Evolutionary conservation across 2,329 filamentous ascomycete species (phyloP), one percentile per base, ranked within the genome.

Genomic region (Tolypocladium sp.): DNA sequence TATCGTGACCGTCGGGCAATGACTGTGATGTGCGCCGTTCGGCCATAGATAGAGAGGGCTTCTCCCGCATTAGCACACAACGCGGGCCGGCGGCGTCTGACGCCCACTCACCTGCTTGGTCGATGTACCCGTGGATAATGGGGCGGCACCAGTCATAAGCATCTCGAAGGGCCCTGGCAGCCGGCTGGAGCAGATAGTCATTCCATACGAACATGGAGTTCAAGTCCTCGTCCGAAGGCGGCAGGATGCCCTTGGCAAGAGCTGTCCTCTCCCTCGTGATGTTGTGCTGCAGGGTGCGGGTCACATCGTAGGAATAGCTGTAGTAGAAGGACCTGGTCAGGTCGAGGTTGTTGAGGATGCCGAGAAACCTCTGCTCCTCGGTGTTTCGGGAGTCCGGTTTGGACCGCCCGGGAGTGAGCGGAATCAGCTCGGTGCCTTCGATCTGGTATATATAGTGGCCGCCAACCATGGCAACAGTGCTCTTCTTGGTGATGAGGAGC

Each of bases 181-280:
- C 91, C 0, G 94, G 92, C 61, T 88, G 81, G 22, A 99, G 81
- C 5, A 99, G 80, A 72, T 97, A 90, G 65, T 90, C 85, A 67
- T 99, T 99, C 94, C 94, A 99, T 3, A 97, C 89, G 70, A 99
- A 99, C 94, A 99, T 99, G 44, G 89, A 85, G 68, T 97, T 96
- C 70, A 89, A 89, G 65, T 92, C 85, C 38, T 83, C 81, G 35
- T 82, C 78, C 46, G 80, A 78, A 8, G 82, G 79, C 35, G 83
- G 81, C 2, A 83, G 77, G 15, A 80, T 74, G 1, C 89, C 90
- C 61, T 86, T 79, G 37, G 84, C 81, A 56, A 96, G 74, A 3
- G 87, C 85, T 55, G 83, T 80, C 44, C 94, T 83, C 73, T 97
- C 92, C 38, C 86, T 82, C 25, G 87, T 87, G 61, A 99, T 92